Base-by-base conservation (phyloP, 768 basidiomycete genomes). In the Cantharellus anzutake region DNA sequence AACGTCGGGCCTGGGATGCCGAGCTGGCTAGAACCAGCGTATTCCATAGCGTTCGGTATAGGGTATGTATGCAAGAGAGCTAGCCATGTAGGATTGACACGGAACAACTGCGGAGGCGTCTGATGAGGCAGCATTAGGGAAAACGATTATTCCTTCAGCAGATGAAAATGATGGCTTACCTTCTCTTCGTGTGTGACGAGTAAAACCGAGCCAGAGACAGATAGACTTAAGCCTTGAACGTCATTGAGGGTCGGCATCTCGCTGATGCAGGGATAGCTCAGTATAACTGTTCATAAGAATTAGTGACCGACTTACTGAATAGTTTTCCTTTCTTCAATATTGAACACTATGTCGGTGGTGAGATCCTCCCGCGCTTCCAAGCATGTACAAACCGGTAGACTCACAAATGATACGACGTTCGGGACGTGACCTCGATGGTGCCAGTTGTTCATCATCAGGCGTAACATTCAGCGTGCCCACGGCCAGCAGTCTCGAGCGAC, bases 1-100 rank as follows among this genome's bases (percentile, higher is more conserved):
- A 48, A 48, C 44, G 44, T 20, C 44, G 20, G 44, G 44, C 7
- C n/a, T n/a, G 20, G 44, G 44, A 7, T 7, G 41, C 61, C 86
- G 59, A 90, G 87, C 70, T 87, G 85, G 66, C 84, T 84, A 4
- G 82, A 80, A 0, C 86, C 87, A 1, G 85, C 82, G 65, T 87
- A 86, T 65, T 87, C 83, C n/a, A 85, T 78, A 11, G 73, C 63
- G 14, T 72, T 71, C 66, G 82, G 84, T 4, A 85, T 81, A 74
- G 81, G 77, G 66, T 86, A 88, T 0, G 81, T 86, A 64, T 86
- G 85, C 56, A 83, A 80, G 60, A 74, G 65, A 5, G 66, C 68
- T 7, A 73, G 62, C n/a, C 67, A 65, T 34, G 61, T 63, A 14
- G 62, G 59, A 48, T 84, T 82, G 55, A 87, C 68, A 68, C 78